A percentile compares a stretch with the other conserved stretches of the same genome.
phyloP scores from a whole-genome alignment of 164 flowering plant species.

The Platanus orientalis region DNA sequence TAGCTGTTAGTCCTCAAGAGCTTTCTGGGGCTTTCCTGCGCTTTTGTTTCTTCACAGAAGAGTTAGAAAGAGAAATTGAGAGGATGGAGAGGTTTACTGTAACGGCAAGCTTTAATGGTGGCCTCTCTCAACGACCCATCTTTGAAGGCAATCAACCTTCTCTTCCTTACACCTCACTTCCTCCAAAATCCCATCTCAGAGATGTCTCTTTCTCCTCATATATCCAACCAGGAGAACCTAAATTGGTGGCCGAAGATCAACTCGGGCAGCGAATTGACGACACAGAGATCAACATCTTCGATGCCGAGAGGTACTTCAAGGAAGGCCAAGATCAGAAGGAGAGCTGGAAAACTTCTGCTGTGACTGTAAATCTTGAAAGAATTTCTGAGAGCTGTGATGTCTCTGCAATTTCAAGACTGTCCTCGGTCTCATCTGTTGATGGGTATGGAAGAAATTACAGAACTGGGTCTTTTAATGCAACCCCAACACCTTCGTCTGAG shows the following conservation, averaged over 20 bases:
- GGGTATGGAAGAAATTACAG: slow-evolving; percentile 42
- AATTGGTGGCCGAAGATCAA: neutral
- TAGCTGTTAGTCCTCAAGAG: no score
- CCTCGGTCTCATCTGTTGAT: slow-evolving; percentile 52
- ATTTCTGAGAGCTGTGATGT: slow-evolving; percentile 10
- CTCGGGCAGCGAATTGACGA: slow-evolving; percentile 18
- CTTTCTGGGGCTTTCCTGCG: no score
- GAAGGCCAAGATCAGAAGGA: slow-evolving; percentile 27
- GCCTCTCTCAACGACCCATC: slow-evolving; percentile 2
- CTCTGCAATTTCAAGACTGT: slow-evolving; percentile 25
- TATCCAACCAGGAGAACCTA: slow-evolving; percentile 15
- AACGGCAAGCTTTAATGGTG: slow-evolving; percentile 4
- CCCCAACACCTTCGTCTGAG: slow-evolving; percentile 88
- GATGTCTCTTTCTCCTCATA: slow-evolving; percentile 44
- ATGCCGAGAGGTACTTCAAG: slow-evolving; percentile 68
- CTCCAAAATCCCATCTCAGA: slow-evolving; percentile 12
- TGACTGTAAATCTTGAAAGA: slow-evolving; percentile 1
- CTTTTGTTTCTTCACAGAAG: no score
- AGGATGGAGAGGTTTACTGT: slow-evolving; percentile 17
- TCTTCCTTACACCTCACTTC: slow-evolving; percentile 6
- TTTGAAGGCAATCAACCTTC: neutral
- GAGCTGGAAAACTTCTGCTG: slow-evolving; percentile 9
- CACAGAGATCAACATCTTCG: slow-evolving; percentile 66
- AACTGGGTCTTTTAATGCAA: slow-evolving; percentile 57
- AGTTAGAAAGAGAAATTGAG: no score